Percentiles rank a stretch among this genome's conserved stretches.
Conservation (phyloP, 306 rosid genomes). For the Cyclanthera cordifolia region DNA sequence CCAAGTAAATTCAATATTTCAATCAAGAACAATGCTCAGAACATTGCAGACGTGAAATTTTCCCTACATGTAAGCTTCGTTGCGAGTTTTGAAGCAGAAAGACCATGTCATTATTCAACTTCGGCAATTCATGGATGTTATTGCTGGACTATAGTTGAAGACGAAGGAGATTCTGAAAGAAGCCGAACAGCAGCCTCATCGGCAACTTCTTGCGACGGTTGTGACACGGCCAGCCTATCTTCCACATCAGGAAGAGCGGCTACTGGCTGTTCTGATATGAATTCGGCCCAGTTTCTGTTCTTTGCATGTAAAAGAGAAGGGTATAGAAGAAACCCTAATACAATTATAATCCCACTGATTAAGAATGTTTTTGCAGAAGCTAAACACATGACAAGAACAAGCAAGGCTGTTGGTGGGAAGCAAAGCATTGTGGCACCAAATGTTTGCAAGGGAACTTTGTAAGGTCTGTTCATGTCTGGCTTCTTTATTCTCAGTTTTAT, state of each 20-base stretch:
- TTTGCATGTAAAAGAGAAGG: constrained; percentile 49
- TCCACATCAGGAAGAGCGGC: constrained; percentile 21
- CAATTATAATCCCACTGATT: constrained; percentile 43
- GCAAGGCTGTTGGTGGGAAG: constrained; percentile 57
- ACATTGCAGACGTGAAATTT: neutral
- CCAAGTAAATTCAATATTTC: neutral
- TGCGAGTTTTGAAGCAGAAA: neutral
- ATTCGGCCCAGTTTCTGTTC: constrained; percentile 32
- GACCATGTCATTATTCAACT: neutral
- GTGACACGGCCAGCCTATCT: constrained; percentile 20
- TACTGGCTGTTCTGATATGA: constrained; percentile 29
- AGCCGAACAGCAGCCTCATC: constrained; percentile 34
- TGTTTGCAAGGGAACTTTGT: constrained; percentile 59
- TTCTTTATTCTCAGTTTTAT: constrained; percentile 47
- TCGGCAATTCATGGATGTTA: neutral
- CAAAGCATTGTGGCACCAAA: constrained; percentile 61
- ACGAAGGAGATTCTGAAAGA: constrained; percentile 25
- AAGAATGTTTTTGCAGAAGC: constrained; percentile 62
- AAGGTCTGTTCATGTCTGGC: constrained; percentile 77
- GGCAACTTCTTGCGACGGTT: constrained; percentile 21
- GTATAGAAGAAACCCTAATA: constrained; percentile 47
- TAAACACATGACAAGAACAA: constrained; percentile 72
- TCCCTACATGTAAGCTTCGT: neutral
- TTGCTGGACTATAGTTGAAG: constrained; percentile 13
- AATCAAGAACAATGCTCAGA: no score